Conservation (phyloP, 345 rosid species). For the Ceriops decandra region DNA sequence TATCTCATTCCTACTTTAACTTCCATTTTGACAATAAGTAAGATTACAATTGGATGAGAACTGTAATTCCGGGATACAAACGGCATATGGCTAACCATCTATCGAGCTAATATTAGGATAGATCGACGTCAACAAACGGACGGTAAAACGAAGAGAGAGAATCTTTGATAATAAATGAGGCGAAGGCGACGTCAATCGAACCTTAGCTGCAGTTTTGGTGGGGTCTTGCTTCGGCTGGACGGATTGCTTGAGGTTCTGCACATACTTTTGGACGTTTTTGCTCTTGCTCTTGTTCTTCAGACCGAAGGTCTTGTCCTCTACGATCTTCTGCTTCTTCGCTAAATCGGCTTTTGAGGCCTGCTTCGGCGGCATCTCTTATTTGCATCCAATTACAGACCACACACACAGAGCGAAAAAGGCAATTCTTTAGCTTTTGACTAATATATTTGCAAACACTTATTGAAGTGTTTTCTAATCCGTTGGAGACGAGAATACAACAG, state of each 20-base stretch:
- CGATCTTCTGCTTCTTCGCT: conserved; percentile 89
- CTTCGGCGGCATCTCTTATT: conserved; percentile 82
- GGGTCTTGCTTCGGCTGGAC: conserved; percentile 79
- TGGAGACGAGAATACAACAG: background rate
- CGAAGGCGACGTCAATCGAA: conserved; percentile 5
- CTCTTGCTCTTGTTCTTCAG: conserved; percentile 93
- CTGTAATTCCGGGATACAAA: background rate
- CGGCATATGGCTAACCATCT: too few species aligned
- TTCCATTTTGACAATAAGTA: background rate
- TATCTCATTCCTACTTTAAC: background rate
- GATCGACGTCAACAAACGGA: too few species aligned
- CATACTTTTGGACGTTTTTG: conserved; percentile 91
- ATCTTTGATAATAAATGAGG: background rate
- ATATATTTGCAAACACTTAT: background rate
- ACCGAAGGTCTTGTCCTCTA: conserved; percentile 94
- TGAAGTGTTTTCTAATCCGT: background rate
- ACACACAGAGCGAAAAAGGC: too few species aligned
- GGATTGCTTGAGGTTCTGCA: conserved; percentile 72
- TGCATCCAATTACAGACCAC: conserved; percentile 28
- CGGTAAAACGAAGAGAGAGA: background rate
- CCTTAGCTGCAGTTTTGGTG: conserved; percentile 71
- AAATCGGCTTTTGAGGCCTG: conserved; percentile 76
- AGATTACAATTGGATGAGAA: background rate
- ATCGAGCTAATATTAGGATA: too few species aligned
- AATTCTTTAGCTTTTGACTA: too few species aligned